Evolutionary conservation across 306 rosid genomes (phyloP).

Genomic region (Alnus glutinosa): DNA sequence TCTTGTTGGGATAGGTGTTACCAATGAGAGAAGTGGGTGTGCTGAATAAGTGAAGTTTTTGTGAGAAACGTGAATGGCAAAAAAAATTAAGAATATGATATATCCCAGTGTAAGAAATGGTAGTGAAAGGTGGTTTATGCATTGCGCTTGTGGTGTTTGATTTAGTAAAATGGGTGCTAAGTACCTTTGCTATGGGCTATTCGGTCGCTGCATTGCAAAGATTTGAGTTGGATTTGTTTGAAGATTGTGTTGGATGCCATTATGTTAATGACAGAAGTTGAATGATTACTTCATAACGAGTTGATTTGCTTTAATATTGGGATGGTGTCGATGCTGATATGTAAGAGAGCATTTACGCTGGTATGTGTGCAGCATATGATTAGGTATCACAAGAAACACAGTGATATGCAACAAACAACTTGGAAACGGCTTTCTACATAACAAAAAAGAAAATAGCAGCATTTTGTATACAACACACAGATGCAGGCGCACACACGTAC

Average conservation of each 20-base stretch:
- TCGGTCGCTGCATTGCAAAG: not conserved
- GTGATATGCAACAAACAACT: not conserved
- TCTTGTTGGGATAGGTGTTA: not conserved
- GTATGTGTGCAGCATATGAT: not conserved
- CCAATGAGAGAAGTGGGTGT: slow-evolving; percentile 1
- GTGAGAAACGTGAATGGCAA: not conserved
- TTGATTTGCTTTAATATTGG: slow-evolving; percentile 4
- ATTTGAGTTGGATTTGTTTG: not conserved
- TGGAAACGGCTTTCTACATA: not conserved
- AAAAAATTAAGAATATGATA: not conserved
- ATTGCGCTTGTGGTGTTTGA: not conserved
- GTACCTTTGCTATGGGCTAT: not conserved
- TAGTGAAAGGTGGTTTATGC: not conserved
- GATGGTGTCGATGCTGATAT: not conserved
- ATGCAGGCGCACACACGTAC: not conserved
- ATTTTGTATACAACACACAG: not conserved
- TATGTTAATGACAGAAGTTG: not conserved
- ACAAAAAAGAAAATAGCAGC: not conserved
- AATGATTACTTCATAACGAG: not conserved
- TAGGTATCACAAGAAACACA: not conserved
- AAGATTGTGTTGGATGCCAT: not conserved
- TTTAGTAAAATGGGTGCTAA: not conserved
- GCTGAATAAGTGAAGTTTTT: not conserved
- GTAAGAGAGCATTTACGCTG: not conserved
- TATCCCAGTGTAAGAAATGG: not conserved